Percentiles rank a stretch among this genome's conserved stretches.
Evolutionary conservation across 1,284 basidiomycete genomes (phyloP).

Genomic region (Pascua guehoae): DNA sequence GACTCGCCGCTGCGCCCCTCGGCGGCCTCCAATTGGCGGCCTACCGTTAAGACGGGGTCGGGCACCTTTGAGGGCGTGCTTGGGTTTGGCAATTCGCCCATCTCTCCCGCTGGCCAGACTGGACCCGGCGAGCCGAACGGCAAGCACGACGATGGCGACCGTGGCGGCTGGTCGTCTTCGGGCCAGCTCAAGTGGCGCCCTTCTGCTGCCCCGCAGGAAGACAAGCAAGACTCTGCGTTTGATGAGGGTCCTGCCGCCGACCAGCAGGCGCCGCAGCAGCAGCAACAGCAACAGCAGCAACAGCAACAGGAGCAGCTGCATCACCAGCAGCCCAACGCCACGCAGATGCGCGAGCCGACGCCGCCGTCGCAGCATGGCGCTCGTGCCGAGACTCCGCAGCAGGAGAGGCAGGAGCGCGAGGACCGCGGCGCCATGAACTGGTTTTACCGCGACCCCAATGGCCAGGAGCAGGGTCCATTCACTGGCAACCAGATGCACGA

Average conservation of each 20-base stretch:
- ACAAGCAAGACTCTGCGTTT: no score
- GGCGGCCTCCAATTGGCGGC: slow-evolving; percentile 40
- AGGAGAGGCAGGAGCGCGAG: slow-evolving; percentile 21
- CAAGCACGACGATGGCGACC: slow-evolving; percentile 19
- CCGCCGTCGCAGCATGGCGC: no score
- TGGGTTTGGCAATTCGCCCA: slow-evolving; percentile 35
- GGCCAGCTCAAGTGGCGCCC: no score
- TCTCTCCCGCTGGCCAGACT: slow-evolving; percentile 5
- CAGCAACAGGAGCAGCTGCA: not conserved
- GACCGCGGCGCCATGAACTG: slow-evolving; percentile 74
- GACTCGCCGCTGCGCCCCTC: slow-evolving; percentile 9
- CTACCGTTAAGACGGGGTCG: slow-evolving; percentile 33
- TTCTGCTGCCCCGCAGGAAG: no score
- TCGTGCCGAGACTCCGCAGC: no score
- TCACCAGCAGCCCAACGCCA: no score
- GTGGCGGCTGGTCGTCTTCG: no score
- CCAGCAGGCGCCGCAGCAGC: not conserved
- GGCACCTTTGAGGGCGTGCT: slow-evolving; percentile 49
- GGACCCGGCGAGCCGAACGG: slow-evolving; percentile 15
- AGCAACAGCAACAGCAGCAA: slow-evolving; percentile 2
- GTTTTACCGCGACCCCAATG: slow-evolving; percentile 88
- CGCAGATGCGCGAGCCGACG: no score
- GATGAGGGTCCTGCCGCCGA: no score
- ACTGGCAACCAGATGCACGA: slow-evolving; percentile 88
- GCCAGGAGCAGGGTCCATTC: slow-evolving; percentile 93